Conservation (phyloP, 2,329 filamentous ascomycete species). For the Aspergillus bombycis region DNA sequence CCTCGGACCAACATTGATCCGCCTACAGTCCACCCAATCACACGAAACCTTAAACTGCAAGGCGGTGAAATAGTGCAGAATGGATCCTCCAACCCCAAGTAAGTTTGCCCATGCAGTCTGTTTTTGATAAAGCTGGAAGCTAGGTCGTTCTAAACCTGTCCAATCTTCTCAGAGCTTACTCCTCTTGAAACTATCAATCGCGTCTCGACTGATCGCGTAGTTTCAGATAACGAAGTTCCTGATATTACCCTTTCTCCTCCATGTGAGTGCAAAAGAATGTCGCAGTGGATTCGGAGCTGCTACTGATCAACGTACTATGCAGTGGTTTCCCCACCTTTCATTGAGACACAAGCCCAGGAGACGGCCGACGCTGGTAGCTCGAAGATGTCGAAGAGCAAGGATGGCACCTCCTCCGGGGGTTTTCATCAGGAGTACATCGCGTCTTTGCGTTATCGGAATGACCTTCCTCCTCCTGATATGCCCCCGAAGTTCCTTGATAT, state of each 20-base stretch:
- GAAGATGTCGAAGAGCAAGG: slow-evolving; percentile 46
- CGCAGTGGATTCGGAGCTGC: slow-evolving; percentile 7
- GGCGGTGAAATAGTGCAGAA: slow-evolving; percentile 37
- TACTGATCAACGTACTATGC: slow-evolving; percentile 4
- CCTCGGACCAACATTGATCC: slow-evolving; percentile 15
- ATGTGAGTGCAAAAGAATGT: slow-evolving; percentile 15
- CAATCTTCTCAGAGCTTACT: slow-evolving; percentile 12
- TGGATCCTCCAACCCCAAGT: slow-evolving; percentile 21
- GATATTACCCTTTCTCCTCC: slow-evolving; percentile 15
- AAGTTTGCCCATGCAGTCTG: slow-evolving; percentile 21
- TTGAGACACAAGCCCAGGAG: slow-evolving; percentile 1
- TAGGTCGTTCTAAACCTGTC: slow-evolving; percentile 9
- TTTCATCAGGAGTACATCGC: slow-evolving; percentile 97
- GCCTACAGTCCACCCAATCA: background rate
- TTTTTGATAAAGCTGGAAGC: slow-evolving; percentile 4
- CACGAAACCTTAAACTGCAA: slow-evolving; percentile 20
- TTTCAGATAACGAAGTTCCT: slow-evolving; percentile 16
- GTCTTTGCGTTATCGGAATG: slow-evolving; percentile 92
- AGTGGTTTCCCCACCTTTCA: slow-evolving; percentile 16
- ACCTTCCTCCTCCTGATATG: slow-evolving; percentile 88
- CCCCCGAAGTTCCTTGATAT: slow-evolving; percentile 97
- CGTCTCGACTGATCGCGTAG: slow-evolving; percentile 6
- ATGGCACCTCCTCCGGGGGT: slow-evolving; percentile 41
- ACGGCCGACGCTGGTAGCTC: background rate
- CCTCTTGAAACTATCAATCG: slow-evolving; percentile 12